phyloP scores from a whole-genome alignment of 768 basidiomycete species.

The Collybia mongolica region DNA sequence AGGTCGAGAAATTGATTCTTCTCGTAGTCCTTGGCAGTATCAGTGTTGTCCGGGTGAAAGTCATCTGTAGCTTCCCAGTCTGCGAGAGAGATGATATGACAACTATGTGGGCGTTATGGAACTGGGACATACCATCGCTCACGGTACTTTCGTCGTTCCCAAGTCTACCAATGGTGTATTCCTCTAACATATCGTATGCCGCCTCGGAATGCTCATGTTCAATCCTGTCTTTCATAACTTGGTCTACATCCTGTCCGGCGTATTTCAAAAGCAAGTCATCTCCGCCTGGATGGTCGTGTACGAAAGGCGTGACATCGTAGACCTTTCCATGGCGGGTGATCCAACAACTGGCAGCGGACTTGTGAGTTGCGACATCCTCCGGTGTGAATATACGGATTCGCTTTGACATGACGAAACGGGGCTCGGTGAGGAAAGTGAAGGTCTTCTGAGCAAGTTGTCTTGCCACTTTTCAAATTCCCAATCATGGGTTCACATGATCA shows the following conservation, averaged over 20 bases:
- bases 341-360: conserved; percentile 69
- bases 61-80: conserved; percentile 91
- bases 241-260: conserved; percentile 83
- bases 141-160: conserved; percentile 75
- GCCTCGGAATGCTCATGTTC: conserved; percentile 90
- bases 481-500: conserved; percentile 13
- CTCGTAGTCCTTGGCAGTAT: conserved; percentile 76
- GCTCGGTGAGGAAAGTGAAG: neutral
- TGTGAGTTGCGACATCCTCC: conserved; percentile 73
- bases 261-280: conserved; percentile 85
- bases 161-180: conserved; percentile 82
- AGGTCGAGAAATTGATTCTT: conserved; percentile 93
- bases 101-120: too few species aligned
- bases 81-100: conserved; percentile 22
- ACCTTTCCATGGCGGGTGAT: conserved; percentile 78
- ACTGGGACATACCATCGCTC: conserved; percentile 61
- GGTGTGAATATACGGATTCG: conserved; percentile 71
- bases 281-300: conserved; percentile 90
- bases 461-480: conserved; percentile 11
- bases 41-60: conserved; percentile 90
- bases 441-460: conserved; percentile 1
- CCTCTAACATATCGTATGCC: conserved; percentile 90
- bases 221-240: conserved; percentile 73
- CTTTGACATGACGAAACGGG: conserved; percentile 51
- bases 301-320: conserved; percentile 85